Evolutionary conservation across 2,329 filamentous ascomycete genomes (phyloP).

Genomic region (Botrytis deweyae): DNA sequence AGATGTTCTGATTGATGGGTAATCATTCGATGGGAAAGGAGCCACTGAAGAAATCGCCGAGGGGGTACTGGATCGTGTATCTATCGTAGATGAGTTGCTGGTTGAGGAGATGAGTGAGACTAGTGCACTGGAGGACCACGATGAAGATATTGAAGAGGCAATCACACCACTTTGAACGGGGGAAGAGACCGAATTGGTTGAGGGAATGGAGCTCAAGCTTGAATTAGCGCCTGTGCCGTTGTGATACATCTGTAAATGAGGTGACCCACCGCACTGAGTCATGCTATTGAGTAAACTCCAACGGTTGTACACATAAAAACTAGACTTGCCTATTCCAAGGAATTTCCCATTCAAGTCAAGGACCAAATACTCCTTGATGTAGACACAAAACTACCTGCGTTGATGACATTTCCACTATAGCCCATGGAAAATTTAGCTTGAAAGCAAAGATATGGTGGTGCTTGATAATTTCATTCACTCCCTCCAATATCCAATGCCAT

Average conservation of each 20-base stretch:
- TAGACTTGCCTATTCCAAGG: not conserved
- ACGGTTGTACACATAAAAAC: not conserved
- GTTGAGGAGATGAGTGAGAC: not conserved
- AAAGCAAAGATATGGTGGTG: no score
- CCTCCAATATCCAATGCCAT: constrained; percentile 41
- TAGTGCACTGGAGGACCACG: not conserved
- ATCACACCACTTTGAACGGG: not conserved
- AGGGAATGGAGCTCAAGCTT: constrained; percentile 16
- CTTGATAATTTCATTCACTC: constrained; percentile 30
- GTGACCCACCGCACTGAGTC: constrained; percentile 30
- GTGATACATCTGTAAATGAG: constrained; percentile 29
- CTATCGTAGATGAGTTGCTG: not conserved
- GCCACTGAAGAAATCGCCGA: not conserved
- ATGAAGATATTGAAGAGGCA: not conserved
- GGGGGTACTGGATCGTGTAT: not conserved
- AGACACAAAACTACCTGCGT: constrained; percentile 26
- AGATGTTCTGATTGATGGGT: constrained; percentile 16
- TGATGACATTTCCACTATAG: constrained; percentile 35
- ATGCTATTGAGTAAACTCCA: not conserved
- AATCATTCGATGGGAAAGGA: constrained; percentile 3
- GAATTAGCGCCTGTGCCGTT: not conserved
- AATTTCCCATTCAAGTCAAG: constrained; percentile 5
- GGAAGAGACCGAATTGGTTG: not conserved
- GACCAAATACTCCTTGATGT: not conserved
- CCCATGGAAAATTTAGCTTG: constrained; percentile 21